Conservation (phyloP, 306 rosid genomes). For the Acacia crassicarpa region DNA sequence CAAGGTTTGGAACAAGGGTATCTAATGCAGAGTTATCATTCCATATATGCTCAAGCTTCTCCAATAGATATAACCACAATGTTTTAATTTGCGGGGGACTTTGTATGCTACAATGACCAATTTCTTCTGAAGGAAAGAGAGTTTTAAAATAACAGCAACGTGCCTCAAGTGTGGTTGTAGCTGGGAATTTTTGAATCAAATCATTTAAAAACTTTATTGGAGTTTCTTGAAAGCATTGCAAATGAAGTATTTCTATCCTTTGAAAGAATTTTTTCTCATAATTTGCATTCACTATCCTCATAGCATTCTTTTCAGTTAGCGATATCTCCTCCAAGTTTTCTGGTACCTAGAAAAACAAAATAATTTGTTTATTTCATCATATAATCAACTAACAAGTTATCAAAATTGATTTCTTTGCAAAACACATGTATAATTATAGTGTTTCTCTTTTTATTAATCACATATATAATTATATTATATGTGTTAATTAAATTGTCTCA, state of each 20-base stretch:
- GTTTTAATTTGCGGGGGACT: background rate
- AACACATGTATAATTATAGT: background rate
- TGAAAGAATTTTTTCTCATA: background rate
- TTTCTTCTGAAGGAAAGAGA: background rate
- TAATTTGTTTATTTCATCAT: background rate
- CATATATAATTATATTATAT: background rate
- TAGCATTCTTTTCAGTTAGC: background rate
- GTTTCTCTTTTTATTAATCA: no score
- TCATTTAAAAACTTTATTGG: background rate
- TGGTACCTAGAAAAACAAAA: background rate
- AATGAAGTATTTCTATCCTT: background rate
- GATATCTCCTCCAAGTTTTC: background rate
- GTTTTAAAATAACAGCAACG: background rate
- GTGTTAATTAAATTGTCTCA: background rate
- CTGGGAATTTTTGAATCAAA: background rate
- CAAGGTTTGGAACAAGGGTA: background rate
- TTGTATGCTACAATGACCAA: background rate
- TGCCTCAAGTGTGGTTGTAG: background rate
- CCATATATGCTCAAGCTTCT: background rate
- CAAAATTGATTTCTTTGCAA: background rate
- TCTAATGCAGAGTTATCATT: background rate
- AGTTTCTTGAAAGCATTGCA: background rate
- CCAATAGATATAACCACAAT: background rate
- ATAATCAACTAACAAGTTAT: background rate
- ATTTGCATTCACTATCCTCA: background rate